Evolutionary conservation across 176 grass and related monocot species (phyloP).

Genomic region (Oryza longistaminata): DNA sequence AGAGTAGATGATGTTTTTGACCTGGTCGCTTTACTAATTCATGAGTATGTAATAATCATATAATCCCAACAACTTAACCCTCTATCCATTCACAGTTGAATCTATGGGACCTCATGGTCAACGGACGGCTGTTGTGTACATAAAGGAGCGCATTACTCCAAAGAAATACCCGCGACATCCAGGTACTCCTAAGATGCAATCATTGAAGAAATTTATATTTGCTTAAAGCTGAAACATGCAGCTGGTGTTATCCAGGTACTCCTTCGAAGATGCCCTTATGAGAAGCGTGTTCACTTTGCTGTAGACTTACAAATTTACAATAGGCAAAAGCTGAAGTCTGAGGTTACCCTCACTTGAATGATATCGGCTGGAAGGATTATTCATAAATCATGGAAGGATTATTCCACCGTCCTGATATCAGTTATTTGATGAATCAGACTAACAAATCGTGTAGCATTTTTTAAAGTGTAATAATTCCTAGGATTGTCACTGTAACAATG

Average conservation of each 20-base stretch:
- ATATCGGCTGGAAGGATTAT: background rate
- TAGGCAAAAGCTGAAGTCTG: background rate
- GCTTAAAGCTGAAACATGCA: background rate
- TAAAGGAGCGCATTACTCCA: constrained; percentile 61
- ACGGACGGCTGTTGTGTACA: constrained; percentile 68
- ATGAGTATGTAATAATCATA: background rate
- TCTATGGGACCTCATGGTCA: constrained; percentile 80
- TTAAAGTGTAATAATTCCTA: background rate
- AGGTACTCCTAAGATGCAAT: constrained; percentile 57
- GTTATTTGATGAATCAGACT: background rate
- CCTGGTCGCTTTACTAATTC: background rate
- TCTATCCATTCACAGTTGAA: constrained; percentile 54
- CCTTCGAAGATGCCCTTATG: constrained; percentile 84
- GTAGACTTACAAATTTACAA: background rate
- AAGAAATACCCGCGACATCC: constrained; percentile 75
- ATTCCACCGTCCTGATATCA: background rate
- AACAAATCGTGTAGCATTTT: background rate
- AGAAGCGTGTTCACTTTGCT: constrained; percentile 31
- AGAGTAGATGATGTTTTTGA: background rate
- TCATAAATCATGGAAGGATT: background rate
- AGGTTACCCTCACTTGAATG: too few species aligned
- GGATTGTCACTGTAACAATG: background rate
- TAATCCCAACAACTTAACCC: background rate
- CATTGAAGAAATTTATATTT: background rate
- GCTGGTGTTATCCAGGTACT: constrained; percentile 51